Evolutionary conservation across 2,329 filamentous ascomycete species (phyloP).

Genomic region (Aspergillus japonicus): DNA sequence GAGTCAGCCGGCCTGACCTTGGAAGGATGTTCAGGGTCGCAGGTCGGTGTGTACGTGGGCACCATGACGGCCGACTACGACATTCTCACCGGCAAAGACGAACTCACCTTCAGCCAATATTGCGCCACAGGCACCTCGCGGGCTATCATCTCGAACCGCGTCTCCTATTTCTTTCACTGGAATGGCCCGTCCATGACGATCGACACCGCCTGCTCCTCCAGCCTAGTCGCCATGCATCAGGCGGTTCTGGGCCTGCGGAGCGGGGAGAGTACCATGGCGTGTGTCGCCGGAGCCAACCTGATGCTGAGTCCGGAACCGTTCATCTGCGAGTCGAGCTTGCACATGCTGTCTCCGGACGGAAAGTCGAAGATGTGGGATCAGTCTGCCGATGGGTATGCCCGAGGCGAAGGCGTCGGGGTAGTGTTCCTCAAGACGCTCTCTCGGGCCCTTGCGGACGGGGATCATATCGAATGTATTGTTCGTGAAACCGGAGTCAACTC

Average conservation of each 20-base stretch:
- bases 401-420: constrained; percentile 5
- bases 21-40: neutral
- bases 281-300: constrained; percentile 8
- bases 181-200: constrained; percentile 38
- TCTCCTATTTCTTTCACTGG: constrained; percentile 27
- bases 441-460: constrained; percentile 2
- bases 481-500: constrained; percentile 35
- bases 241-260: constrained; percentile 25
- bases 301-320: constrained; percentile 16
- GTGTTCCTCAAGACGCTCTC: constrained; percentile 5
- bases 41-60: constrained; percentile 6
- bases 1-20: neutral
- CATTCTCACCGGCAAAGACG: neutral
- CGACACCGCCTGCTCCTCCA: constrained; percentile 46
- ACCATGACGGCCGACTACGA: constrained; percentile 7
- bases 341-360: neutral
- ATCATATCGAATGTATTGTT: constrained; percentile 6
- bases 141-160: constrained; percentile 34
- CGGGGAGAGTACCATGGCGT: constrained; percentile 20
- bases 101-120: neutral
- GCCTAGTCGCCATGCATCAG: constrained; percentile 31
- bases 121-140: constrained; percentile 24
- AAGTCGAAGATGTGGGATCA: constrained; percentile 25
- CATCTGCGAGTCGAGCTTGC: neutral
- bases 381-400: constrained; percentile 13